Evolutionary conservation across 2,329 filamentous ascomycete species (phyloP).

Genomic region (Sporothrix dimorphospora): DNA sequence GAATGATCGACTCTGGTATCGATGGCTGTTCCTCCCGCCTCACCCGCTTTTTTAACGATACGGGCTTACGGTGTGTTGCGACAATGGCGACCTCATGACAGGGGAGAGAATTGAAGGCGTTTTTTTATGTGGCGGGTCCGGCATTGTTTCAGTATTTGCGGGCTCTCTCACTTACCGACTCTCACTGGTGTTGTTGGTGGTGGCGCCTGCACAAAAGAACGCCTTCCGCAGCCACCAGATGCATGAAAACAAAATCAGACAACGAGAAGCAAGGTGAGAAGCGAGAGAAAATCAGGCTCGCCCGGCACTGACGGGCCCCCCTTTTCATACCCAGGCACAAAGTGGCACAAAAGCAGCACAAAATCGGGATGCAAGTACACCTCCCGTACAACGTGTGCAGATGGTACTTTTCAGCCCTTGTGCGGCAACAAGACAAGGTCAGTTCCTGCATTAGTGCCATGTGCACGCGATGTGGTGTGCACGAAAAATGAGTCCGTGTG

Average conservation of each 20-base stretch:
- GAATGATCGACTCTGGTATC: background rate
- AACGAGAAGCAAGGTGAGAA: background rate
- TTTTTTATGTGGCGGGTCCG: background rate
- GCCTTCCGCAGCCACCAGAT: background rate
- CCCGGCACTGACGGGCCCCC: background rate
- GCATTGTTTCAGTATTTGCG: background rate
- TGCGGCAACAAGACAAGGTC: background rate
- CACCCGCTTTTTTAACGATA: background rate
- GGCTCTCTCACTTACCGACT: background rate
- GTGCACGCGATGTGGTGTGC: background rate
- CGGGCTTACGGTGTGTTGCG: background rate
- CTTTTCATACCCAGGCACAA: background rate
- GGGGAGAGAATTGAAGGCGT: too few relatives aligned
- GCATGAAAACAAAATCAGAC: conserved; percentile 2
- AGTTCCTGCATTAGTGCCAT: conserved; percentile 23
- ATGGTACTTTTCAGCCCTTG: background rate
- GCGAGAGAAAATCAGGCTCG: background rate
- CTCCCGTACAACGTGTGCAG: background rate
- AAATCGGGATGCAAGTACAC: background rate
- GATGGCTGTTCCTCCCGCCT: conserved; percentile 13
- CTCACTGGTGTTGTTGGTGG: background rate
- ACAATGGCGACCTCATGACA: too few relatives aligned
- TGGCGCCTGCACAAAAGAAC: conserved; percentile 14
- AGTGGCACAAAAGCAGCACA: background rate
- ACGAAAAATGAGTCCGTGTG: too few relatives aligned